Evolutionary conservation across 352 stramenopile genomes (phyloP), one percentile per base, ranked within the genome.

Genomic region (Globisporangium spinosum): DNA sequence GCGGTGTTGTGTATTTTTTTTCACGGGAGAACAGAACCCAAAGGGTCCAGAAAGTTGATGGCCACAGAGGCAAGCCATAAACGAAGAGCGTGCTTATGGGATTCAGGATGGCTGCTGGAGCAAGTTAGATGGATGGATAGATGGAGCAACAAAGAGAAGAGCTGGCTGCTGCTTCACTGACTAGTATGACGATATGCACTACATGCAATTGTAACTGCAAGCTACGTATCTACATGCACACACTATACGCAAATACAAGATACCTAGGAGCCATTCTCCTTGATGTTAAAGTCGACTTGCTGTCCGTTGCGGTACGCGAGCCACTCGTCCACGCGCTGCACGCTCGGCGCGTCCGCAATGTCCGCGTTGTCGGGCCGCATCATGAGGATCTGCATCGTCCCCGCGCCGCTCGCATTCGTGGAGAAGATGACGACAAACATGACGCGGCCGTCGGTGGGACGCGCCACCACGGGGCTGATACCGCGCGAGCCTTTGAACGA

Each of bases 401-500:
- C 67, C 1, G 57, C 61, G 32, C 59, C 62, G 27, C 43, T 68
- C 13, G 65, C 2, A 5, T n/a, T 55, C 69, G 49, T 22, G 6
- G 73, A 45, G 47, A 86, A 63, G 57, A 86, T 77, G 20, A 73
- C 63, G 15, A 86, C 68, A 64, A 80, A 85, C 15, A 80, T 71
- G 17, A 74, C 74, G 0, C 63, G 35, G 2, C 56, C 54, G 12
- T 71, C 64, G 1, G 61, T 61, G 6, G 78, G 76, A 1, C 78
- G 78, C 12, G 49, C 54, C 7, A 67, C 62, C 47, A 77, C 76
- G 22, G 55, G 62, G 4, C 60, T 71, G 29, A 72, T 72, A 49
- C 78, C 76, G 4, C 71, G 71, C 3, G 78, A 79, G 38, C 70
- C 74, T 49, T 86, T 77, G 56, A 86, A 80, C 23, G 73, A 86